phyloP scores from a whole-genome alignment of 768 basidiomycete genomes.

The Tulasnella sp. region DNA sequence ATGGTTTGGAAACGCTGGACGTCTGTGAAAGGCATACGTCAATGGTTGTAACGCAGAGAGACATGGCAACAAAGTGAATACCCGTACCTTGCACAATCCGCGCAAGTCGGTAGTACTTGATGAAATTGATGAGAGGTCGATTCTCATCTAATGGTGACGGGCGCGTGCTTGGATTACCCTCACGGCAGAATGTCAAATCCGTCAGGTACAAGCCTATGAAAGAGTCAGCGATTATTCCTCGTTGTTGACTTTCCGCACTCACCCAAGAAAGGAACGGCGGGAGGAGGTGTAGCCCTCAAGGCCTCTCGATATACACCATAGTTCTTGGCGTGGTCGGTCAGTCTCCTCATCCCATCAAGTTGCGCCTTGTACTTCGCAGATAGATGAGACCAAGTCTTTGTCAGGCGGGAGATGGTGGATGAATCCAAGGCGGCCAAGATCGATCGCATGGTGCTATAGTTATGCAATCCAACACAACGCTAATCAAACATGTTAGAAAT shows the following conservation, averaged over 20 bases:
- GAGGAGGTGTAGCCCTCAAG: constrained; percentile 78
- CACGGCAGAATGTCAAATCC: constrained; percentile 89
- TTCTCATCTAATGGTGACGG: constrained; percentile 62
- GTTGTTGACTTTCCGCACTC: constrained; percentile 18
- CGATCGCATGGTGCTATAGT: constrained; percentile 87
- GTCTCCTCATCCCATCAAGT: constrained; percentile 65
- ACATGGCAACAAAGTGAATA: not conserved
- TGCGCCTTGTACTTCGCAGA: constrained; percentile 73
- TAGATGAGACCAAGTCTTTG: constrained; percentile 87
- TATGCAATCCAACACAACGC: constrained; percentile 75
- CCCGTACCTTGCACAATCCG: constrained; percentile 65
- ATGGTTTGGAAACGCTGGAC: constrained; percentile 82
- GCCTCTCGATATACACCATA: constrained; percentile 83
- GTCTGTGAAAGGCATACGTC: constrained; percentile 34
- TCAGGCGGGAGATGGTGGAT: constrained; percentile 82
- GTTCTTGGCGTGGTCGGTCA: constrained; percentile 86
- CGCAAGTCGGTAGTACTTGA: constrained; percentile 87
- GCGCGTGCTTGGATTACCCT: constrained; percentile 82
- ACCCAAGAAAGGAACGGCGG: constrained; percentile 94
- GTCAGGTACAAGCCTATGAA: constrained; percentile 67
- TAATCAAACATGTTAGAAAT: constrained; percentile 25
- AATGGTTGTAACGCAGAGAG: not conserved
- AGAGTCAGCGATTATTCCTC: constrained; percentile 11
- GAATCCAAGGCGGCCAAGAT: constrained; percentile 92
- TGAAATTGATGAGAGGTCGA: constrained; percentile 86